Evolutionary conservation across 2,329 filamentous ascomycete genomes (phyloP), one percentile per base, ranked within the genome.

Genomic region (Sphaerostilbella broomeana): DNA sequence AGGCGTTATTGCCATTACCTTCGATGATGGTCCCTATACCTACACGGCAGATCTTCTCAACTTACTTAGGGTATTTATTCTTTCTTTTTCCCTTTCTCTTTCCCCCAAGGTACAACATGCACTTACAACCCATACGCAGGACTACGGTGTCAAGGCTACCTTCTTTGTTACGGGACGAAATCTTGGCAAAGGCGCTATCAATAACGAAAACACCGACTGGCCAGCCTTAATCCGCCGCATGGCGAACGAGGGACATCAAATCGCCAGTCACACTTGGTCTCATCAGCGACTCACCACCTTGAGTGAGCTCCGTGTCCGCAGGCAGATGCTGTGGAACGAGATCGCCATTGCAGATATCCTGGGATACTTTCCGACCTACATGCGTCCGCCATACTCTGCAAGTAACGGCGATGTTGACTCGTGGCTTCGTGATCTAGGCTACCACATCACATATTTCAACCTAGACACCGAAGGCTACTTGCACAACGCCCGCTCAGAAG

Each of bases 381-480:
- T 70, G 59, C 64, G 66, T 1, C 62, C 67, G 0, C 67, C 68
- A 0, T 70, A 67, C 55, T 68, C 66, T n/a, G 65, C 64, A 21
- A 69, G 65, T 52, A 64, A 63, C 35, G 42, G 42, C 4, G 55
- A 47, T 0, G 67, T 63, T 6, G 63, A 68, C 32, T 57, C 50
- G 15, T 57, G 62, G 56, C 50, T 70, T 28, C 57, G 50, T 11
- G 56, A 58, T 18, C 48, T 78, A 5, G 71, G 70, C n/a, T 79
- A 79, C 55, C 72, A 78, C 51, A 52, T 78, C 51, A 67, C 68
- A 19, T 77, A 77, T 58, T 78, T 77, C 50, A 71, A 77, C 52
- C 60, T 80, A 30, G 76, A 81, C 51, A 80, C 76, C 3, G 67
- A 75, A 40, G 76, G 78, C 40, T 79, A 77, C 52, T 60, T 75